A percentile compares a stretch with the other conserved stretches of the same genome.
These are phyloP conservation scores for Sphagnum tenellum DNA, from an alignment of 225 moss, liverwort and hornwort species.

Conservation along the genomic window DNA sequence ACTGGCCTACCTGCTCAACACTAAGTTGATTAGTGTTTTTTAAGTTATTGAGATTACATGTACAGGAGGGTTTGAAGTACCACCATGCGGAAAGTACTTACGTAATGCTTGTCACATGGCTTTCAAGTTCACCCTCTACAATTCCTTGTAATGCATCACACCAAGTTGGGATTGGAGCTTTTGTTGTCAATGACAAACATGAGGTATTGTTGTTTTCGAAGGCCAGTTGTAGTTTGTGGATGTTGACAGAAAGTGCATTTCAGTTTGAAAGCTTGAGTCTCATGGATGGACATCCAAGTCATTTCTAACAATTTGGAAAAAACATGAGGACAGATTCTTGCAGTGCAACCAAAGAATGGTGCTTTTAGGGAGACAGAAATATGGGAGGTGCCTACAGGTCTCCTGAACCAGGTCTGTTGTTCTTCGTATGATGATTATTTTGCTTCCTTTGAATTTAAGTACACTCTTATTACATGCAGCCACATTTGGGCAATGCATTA, in stretches of 20 bases:
- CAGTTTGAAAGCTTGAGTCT: not conserved
- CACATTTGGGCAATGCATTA: conserved; percentile 60
- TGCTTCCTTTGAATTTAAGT: conserved; percentile 4
- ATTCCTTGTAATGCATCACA: conserved; percentile 58
- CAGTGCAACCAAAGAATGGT: conserved; percentile 46
- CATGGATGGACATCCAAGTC: not conserved
- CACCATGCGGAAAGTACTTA: conserved; percentile 64
- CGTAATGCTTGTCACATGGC: conserved; percentile 63
- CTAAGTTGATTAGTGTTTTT: too few relatives aligned
- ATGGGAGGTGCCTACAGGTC: conserved; percentile 55
- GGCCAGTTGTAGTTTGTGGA: not conserved
- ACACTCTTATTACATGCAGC: conserved; percentile 38
- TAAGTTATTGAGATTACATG: too few relatives aligned
- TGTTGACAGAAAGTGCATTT: not conserved
- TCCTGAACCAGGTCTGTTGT: conserved; percentile 21
- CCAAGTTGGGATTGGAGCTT: conserved; percentile 66
- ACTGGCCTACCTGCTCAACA: too few relatives aligned
- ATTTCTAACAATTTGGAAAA: not conserved
- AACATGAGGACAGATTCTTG: conserved; percentile 30
- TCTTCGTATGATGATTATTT: not conserved
- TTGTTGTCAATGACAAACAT: conserved; percentile 54
- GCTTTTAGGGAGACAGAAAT: conserved; percentile 16
- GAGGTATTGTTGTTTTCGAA: conserved; percentile 26
- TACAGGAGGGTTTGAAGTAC: conserved; percentile 59
- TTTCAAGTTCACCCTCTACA: conserved; percentile 46